Evolutionary conservation across 2,329 filamentous ascomycete species (phyloP), one percentile per base, ranked within the genome.

Genomic region (Neonectria faginata): DNA sequence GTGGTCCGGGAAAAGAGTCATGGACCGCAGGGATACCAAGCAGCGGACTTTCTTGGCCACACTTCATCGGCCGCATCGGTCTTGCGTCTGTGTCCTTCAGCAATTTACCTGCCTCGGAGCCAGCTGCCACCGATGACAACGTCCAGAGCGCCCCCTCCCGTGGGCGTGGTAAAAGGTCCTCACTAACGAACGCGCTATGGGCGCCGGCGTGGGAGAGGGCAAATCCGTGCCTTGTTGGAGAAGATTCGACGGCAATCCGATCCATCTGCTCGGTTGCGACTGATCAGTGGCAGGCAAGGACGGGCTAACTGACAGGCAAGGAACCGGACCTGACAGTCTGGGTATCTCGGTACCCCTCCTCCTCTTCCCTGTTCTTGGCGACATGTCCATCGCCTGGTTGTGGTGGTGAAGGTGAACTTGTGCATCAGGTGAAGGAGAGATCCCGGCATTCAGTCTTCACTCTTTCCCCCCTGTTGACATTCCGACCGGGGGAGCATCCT

Each of bases 341-440:
- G n/a, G 29, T 18, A 33, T 51, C 47, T 50, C 47, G 27, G 29
- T 29, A 10, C 12, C 45, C 14, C 16, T 22, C 16, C 22, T 14
- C 27, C 12, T 14, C 33, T 14, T 11, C 33, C 33, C 14, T 36
- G 33, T 16, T 18, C 18, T 50, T 5, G 47, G 47, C 27, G 2
- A 20, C 18, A 51, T 41, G 39, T 18, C 18, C n/a, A 36, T 51
- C 10, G 29, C 48, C 12, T 18, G 48, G 48, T 29, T 22, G 48
- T 51, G 48, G 48, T 51, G 39, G 39, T 42, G 8, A 20, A 42
- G 3, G 8, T n/a, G 48, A 8, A 20, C 48, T 50, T 50, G 47
- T 51, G 48, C 48, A 33, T 51, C 48, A 51, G 48, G 48, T 51
- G 48, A 33, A 51, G 22, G 48, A 50, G 27, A 51, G 48, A 33